phyloP scores from a whole-genome alignment of 1,284 basidiomycete species.

The Puccinia polysora region DNA sequence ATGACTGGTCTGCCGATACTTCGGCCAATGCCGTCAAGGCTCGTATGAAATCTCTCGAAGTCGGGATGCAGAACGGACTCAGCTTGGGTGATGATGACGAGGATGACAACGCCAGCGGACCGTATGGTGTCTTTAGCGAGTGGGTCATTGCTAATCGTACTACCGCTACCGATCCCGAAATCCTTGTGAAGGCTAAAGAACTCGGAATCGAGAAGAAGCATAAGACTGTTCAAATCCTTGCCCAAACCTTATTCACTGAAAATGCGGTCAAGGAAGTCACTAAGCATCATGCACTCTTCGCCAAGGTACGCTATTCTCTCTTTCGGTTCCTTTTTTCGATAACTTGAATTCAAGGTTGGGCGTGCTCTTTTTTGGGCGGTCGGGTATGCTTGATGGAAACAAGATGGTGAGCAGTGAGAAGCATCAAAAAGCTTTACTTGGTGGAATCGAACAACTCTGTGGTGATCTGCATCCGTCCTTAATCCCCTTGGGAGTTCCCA shows the following conservation, averaged over 20 bases:
- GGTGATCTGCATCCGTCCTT: conserved; percentile 65
- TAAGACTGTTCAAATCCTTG: conserved; percentile 78
- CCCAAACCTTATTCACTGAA: conserved; percentile 78
- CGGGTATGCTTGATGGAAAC: no score
- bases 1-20: conserved; percentile 86
- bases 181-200: conserved; percentile 86
- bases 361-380: background rate
- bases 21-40: conserved; percentile 85
- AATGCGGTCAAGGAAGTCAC: conserved; percentile 69
- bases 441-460: conserved; percentile 77
- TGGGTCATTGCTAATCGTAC: conserved; percentile 80
- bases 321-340: background rate
- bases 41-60: conserved; percentile 73
- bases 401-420: conserved; percentile 67
- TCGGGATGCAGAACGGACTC: conserved; percentile 60
- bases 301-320: conserved; percentile 61
- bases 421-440: conserved; percentile 88
- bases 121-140: conserved; percentile 73
- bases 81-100: conserved; percentile 61
- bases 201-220: conserved; percentile 93
- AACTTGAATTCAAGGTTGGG: background rate
- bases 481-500: conserved; percentile 64
- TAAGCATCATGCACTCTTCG: conserved; percentile 69
- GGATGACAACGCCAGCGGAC: conserved; percentile 77
- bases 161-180: conserved; percentile 59